Percentiles rank a stretch among this genome's conserved stretches.
These are phyloP conservation scores for Xylariaceae sp. DNA, from an alignment of 2,329 filamentous ascomycete species.

Conservation along the genomic window DNA sequence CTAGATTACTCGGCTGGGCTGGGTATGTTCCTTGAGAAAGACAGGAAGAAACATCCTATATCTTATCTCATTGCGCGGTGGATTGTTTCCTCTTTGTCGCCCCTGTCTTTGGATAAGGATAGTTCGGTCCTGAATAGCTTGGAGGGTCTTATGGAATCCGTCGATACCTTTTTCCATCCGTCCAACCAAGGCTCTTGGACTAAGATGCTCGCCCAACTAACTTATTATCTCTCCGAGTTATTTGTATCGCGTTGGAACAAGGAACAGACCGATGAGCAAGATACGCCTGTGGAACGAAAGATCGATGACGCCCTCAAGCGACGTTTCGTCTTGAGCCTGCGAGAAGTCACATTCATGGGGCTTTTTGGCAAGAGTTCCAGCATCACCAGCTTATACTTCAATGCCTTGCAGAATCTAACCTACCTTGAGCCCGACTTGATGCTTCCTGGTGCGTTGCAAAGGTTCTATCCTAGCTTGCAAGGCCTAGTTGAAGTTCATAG, in stretches of 20 bases:
- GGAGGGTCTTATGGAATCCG: conserved; percentile 88
- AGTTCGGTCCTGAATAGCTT: conserved; percentile 82
- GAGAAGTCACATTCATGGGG: conserved; percentile 96
- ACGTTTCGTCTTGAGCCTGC: conserved; percentile 85
- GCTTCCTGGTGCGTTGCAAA: conserved; percentile 87
- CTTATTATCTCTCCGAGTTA: conserved; percentile 90
- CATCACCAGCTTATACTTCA: conserved; percentile 88
- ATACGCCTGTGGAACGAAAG: conserved; percentile 76
- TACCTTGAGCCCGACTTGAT: conserved; percentile 91
- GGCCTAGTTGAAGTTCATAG: conserved; percentile 96
- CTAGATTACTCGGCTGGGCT: conserved; percentile 84
- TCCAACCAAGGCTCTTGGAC: conserved; percentile 96
- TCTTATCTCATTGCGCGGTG: conserved; percentile 91
- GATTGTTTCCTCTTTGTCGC: conserved; percentile 92
- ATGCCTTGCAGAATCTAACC: conserved; percentile 84
- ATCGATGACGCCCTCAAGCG: conserved; percentile 81
- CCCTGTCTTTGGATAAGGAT: conserved; percentile 73
- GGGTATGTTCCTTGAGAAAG: conserved; percentile 85
- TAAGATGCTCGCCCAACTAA: conserved; percentile 83
- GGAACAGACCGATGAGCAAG: conserved; percentile 89
- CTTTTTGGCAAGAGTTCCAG: conserved; percentile 95
- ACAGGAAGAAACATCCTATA: conserved; percentile 89
- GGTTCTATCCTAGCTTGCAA: conserved; percentile 96
- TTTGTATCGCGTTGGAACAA: conserved; percentile 98
- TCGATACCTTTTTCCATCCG: conserved; percentile 98